Conservation (phyloP, 2,329 filamentous ascomycete genomes). For the Penicillium sp. region DNA sequence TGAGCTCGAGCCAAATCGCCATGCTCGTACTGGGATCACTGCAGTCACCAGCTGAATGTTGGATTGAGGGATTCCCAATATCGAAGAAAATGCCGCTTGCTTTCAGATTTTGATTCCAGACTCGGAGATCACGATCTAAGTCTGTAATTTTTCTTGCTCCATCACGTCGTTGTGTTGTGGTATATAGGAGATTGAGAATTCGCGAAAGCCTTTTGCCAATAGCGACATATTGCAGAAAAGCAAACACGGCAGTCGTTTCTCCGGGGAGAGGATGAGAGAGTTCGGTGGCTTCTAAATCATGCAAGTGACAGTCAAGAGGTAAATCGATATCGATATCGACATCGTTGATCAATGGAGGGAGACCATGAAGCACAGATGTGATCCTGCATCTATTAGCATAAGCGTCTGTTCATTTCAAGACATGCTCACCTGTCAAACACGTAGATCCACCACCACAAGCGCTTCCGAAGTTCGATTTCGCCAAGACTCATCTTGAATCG, state of each 20-base stretch:
- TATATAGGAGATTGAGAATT: slow-evolving; percentile 8
- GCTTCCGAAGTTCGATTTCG: no score
- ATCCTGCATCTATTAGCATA: no score
- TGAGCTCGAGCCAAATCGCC: slow-evolving; percentile 3
- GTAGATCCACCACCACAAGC: no score
- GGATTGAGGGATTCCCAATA: not conserved
- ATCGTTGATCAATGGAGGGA: slow-evolving; percentile 10
- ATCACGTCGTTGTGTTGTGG: slow-evolving; percentile 10
- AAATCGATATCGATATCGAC: slow-evolving; percentile 10
- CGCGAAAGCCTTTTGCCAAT: slow-evolving; percentile 6
- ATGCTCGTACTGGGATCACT: not conserved
- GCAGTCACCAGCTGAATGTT: not conserved
- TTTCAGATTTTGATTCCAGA: slow-evolving; percentile 12
- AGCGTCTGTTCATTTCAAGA: no score
- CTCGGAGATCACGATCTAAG: slow-evolving; percentile 3
- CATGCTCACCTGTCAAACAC: no score
- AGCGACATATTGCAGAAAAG: slow-evolving; percentile 10
- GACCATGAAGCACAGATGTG: slow-evolving; percentile 1
- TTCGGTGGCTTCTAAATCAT: slow-evolving; percentile 2
- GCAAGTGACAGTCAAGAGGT: slow-evolving; percentile 5
- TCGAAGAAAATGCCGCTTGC: slow-evolving; percentile 4
- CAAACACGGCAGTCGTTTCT: slow-evolving; percentile 3
- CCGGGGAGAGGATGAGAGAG: slow-evolving; percentile 7
- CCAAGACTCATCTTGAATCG: no score
- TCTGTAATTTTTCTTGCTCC: slow-evolving; percentile 7